Evolutionary conservation across 768 basidiomycete genomes (phyloP).

Genomic region (Lentinus tigrinus): DNA sequence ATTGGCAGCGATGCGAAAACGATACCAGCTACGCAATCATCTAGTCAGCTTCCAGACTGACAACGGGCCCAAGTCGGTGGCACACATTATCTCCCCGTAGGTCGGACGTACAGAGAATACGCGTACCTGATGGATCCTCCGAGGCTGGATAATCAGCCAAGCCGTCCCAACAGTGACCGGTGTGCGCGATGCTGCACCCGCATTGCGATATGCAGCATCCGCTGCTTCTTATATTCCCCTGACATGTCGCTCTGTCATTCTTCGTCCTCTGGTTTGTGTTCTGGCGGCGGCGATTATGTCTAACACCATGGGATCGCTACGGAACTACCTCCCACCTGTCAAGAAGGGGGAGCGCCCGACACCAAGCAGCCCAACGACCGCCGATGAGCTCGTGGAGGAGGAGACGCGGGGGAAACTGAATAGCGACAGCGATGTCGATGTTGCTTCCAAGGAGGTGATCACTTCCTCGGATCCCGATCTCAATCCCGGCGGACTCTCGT

Average conservation of each 20-base stretch:
- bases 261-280: background rate
- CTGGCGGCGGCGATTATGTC: no score
- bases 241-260: background rate
- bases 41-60: no score
- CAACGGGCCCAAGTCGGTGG: no score
- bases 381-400: background rate
- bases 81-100: no score
- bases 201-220: background rate
- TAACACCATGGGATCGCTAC: background rate
- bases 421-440: constrained; percentile 4
- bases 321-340: background rate
- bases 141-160: background rate
- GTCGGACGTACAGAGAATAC: no score
- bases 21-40: no score
- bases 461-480: constrained; percentile 20
- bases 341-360: background rate
- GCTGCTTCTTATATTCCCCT: background rate
- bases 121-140: background rate
- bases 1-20: no score
- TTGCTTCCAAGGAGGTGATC: constrained; percentile 10
- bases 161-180: background rate
- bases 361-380: background rate
- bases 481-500: constrained; percentile 44
- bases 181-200: background rate
- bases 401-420: constrained; percentile 6